Percentiles rank a stretch among this genome's conserved stretches.
Conservation (phyloP, 2,329 filamentous ascomycete species). For the Stemphylium vesicarium region DNA sequence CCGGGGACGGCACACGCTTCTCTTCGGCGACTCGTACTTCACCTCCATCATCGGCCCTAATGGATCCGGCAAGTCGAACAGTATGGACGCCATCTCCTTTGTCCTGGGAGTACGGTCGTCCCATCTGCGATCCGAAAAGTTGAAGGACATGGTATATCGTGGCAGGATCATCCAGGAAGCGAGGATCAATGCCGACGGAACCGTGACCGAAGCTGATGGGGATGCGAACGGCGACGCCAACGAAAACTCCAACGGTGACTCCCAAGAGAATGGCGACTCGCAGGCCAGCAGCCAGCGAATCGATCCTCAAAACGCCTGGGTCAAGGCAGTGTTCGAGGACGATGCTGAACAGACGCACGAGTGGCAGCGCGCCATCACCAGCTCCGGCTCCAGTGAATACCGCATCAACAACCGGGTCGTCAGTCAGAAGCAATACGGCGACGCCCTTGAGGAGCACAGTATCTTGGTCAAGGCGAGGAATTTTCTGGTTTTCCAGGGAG, state of each 20-base stretch:
- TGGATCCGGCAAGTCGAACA: constrained; percentile 99
- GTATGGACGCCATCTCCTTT: constrained; percentile 99
- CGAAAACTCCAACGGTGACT: constrained; percentile 38
- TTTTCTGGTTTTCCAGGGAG: constrained; percentile 97
- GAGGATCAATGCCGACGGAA: constrained; percentile 89
- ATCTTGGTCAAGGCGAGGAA: constrained; percentile 98
- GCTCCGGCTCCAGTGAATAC: constrained; percentile 87
- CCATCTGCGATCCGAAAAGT: constrained; percentile 91
- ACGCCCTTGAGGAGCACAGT: constrained; percentile 88
- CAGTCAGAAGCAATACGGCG: constrained; percentile 90
- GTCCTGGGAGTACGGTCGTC: constrained; percentile 98
- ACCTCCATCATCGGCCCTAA: constrained; percentile 99
- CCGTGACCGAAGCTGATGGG: constrained; percentile 61
- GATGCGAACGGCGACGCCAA: constrained; percentile 46
- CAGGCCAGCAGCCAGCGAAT: constrained; percentile 69
- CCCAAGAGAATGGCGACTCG: constrained; percentile 58
- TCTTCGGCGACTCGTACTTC: constrained; percentile 98
- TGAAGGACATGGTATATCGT: constrained; percentile 94
- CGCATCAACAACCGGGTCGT: constrained; percentile 93
- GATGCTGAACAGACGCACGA: constrained; percentile 93
- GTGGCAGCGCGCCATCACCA: constrained; percentile 96
- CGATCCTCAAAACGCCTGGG: constrained; percentile 95
- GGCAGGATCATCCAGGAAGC: constrained; percentile 91
- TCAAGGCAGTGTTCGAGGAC: constrained; percentile 99
- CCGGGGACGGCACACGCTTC: constrained; percentile 90